Evolutionary conservation across 495 filamentous ascomycete species (phyloP).

Genomic region (Aspergillus homomorphus): DNA sequence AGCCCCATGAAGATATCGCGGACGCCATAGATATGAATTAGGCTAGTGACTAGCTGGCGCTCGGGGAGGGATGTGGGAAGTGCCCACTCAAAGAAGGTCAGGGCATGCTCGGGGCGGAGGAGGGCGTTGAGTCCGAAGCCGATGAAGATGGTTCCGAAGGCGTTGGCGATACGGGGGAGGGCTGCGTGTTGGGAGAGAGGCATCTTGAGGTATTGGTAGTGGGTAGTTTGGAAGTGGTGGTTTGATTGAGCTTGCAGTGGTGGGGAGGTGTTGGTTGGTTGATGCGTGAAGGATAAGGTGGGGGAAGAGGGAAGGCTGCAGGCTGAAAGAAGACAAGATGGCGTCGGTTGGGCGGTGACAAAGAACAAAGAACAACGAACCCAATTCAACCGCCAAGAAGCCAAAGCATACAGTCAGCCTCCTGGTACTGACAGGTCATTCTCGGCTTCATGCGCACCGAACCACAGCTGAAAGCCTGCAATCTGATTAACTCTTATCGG

Average conservation of each 20-base stretch:
- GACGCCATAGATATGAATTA: slow-evolving; percentile 49
- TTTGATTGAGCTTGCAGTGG: no score
- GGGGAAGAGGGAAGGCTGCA: background rate
- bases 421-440: no score
- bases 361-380: no score
- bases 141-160: slow-evolving; percentile 43
- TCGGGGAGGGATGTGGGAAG: slow-evolving; percentile 29
- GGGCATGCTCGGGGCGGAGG: slow-evolving; percentile 39
- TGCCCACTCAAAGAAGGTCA: slow-evolving; percentile 47
- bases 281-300: background rate
- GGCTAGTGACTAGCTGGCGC: slow-evolving; percentile 32
- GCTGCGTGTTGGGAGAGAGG: background rate
- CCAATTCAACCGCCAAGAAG: background rate
- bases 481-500: no score
- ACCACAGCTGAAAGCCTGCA: no score
- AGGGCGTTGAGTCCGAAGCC: slow-evolving; percentile 50
- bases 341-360: no score
- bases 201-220: background rate
- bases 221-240: background rate
- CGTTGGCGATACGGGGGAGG: background rate
- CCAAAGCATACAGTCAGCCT: background rate
- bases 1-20: slow-evolving; percentile 55
- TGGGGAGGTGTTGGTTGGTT: no score
- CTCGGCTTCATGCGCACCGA: no score
- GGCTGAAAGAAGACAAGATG: no score